Percentiles rank a stretch among this genome's conserved stretches.
Conservation (phyloP, 2,329 filamentous ascomycete genomes). For the Botrytis aclada region DNA sequence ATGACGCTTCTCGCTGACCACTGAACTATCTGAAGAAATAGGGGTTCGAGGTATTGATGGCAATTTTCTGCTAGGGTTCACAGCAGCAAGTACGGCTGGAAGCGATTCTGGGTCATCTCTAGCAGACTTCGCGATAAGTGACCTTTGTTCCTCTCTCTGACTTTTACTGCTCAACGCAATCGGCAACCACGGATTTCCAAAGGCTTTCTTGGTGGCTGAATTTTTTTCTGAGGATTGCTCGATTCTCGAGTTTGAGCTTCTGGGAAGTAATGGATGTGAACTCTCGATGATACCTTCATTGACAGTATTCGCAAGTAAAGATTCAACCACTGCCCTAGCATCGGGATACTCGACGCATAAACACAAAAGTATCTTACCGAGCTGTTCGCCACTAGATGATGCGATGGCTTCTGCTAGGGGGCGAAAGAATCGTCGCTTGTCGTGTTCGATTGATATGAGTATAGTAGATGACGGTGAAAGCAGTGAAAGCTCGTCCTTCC, state of each 20-base stretch:
- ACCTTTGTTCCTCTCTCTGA: neutral
- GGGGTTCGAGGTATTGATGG: neutral
- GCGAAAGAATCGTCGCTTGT: conserved; percentile 14
- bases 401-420: conserved; percentile 12
- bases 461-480: neutral
- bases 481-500: neutral
- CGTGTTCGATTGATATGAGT: conserved; percentile 1
- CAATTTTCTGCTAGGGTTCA: neutral
- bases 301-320: neutral
- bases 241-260: neutral
- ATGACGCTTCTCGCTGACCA: conserved; percentile 7
- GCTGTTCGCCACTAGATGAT: neutral
- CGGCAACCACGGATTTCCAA: too few relatives aligned
- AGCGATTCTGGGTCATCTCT: neutral
- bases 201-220: too few relatives aligned
- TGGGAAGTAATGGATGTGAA: neutral
- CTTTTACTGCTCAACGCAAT: neutral
- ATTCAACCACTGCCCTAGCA: conserved; percentile 6
- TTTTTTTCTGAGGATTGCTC: neutral
- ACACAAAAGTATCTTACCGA: neutral
- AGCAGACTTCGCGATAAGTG: neutral
- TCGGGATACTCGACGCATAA: conserved; percentile 14
- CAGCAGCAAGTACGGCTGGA: neutral
- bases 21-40: too few relatives aligned
- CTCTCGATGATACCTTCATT: neutral